Base-by-base conservation (phyloP, 2,329 filamentous ascomycete species). In the Calonectria leucothoes region DNA sequence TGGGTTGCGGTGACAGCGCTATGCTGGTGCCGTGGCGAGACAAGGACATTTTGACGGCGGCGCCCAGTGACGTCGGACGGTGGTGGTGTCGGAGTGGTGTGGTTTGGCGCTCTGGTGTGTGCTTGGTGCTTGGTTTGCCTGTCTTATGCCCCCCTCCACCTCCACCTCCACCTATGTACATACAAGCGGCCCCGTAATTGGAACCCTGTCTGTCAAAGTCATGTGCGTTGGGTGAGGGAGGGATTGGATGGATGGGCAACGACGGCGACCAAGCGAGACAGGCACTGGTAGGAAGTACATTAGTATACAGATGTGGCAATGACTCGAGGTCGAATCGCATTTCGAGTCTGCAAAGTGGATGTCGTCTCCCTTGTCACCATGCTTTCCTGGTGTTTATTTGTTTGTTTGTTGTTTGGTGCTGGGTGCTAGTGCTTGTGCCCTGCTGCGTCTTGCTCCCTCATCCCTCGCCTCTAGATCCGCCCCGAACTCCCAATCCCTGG, bases 61-160 rank as follows among this genome's bases (percentile, higher is more conserved):
- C 52, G 59, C 33, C 69, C 72, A 72, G 74, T 69, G 70, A 74
- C 71, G 76, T 80, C 77, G 72, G 75, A 79, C 72, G 78, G 74
- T 76, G 63, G 74, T 80, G 78, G 78, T 80, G 78, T 79, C 76
- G 78, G 67, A 66, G 75, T 80, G 78, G 78, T 80, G 77, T 80
- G 78, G 76, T 80, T 75, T 73, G 66, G 52, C 65, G 65, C 42
- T 23, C 37, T 55, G 55, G 55, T 23, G 55, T 35, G 55, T 35
- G 31, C 31, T 59, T 33, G 52, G 68, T 67, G 57, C 69, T 71
- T 71, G 49, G 63, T 35, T 57, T 29, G 45, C 23, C 23, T 59
- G 31, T 48, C 33, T 37, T 31, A 59, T 59, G 55, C 12, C 52
- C 33, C 52, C 29, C 49, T 6, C 49, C 15, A 27, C 51, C 29